Evolutionary conservation across 495 filamentous ascomycete species (phyloP).

Genomic region (Trichoderma parareesei): DNA sequence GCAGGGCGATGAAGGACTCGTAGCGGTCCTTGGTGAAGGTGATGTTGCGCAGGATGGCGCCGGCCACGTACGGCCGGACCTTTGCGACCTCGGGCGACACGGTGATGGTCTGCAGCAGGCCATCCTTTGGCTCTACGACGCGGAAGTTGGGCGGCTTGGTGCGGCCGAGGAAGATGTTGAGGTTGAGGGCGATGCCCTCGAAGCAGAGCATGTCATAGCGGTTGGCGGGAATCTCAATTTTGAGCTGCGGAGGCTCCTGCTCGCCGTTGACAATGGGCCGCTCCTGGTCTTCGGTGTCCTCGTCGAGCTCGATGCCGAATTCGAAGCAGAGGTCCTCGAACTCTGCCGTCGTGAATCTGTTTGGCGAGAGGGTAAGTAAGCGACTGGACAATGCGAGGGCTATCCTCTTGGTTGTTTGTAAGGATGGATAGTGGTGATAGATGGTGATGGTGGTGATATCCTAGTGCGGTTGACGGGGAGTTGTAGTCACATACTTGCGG

Average conservation of each 20-base stretch:
- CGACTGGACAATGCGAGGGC: not conserved
- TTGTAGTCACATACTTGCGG: slow-evolving; percentile 57
- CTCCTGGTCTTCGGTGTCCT: slow-evolving; percentile 75
- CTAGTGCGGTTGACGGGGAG: too few species aligned
- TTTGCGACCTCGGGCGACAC: slow-evolving; percentile 71
- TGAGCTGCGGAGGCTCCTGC: slow-evolving; percentile 84
- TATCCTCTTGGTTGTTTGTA: slow-evolving; percentile 7
- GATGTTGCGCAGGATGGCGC: slow-evolving; percentile 79
- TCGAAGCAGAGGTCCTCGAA: slow-evolving; percentile 99
- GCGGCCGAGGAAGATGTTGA: slow-evolving; percentile 86
- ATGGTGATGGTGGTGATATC: too few species aligned
- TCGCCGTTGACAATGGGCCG: slow-evolving; percentile 66
- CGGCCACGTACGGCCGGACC: slow-evolving; percentile 79
- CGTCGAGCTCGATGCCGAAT: slow-evolving; percentile 95
- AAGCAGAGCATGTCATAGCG: slow-evolving; percentile 99
- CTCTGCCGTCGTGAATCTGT: slow-evolving; percentile 79
- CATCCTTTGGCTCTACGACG: slow-evolving; percentile 59
- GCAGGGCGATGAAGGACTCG: slow-evolving; percentile 93
- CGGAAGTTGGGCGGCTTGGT: slow-evolving; percentile 67
- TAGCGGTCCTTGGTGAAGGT: slow-evolving; percentile 87
- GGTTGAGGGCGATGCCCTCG: slow-evolving; percentile 90
- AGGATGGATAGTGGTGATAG: not conserved
- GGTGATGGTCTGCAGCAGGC: slow-evolving; percentile 68
- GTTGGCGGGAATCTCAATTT: slow-evolving; percentile 98
- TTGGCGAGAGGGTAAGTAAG: not conserved